Conservation (phyloP, 2,329 filamentous ascomycete genomes). For the Microthyrium microscopicum region DNA sequence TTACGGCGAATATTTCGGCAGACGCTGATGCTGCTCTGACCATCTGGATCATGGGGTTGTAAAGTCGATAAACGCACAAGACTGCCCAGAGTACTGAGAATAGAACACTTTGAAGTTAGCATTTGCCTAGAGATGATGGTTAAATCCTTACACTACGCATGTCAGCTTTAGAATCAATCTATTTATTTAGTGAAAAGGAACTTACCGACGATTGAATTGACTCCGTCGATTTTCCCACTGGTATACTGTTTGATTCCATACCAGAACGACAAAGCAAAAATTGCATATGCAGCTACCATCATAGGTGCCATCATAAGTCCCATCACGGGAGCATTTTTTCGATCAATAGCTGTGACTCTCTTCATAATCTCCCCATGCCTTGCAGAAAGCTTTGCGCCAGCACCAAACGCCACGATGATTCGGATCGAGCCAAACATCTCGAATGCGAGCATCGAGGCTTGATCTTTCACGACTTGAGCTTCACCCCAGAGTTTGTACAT, state of each 20-base stretch:
- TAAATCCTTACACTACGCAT: no score
- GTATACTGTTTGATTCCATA: constrained; percentile 21
- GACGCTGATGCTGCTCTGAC: constrained; percentile 20
- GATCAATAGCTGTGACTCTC: constrained; percentile 15
- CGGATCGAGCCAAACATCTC: constrained; percentile 23
- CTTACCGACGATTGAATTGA: constrained; percentile 15
- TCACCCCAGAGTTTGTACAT: constrained; percentile 18
- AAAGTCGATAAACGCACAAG: constrained; percentile 16
- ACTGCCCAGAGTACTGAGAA: constrained; percentile 23
- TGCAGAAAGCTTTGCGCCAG: constrained; percentile 17
- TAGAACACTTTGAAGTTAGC: constrained; percentile 15
- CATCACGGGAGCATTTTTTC: constrained; percentile 16
- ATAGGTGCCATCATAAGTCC: constrained; percentile 19
- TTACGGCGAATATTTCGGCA: constrained; percentile 19
- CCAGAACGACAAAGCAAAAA: constrained; percentile 23
- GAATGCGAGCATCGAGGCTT: constrained; percentile 20
- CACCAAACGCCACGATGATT: constrained; percentile 21
- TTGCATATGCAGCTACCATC: constrained; percentile 21
- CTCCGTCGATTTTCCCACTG: constrained; percentile 16
- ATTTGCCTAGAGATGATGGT: not conserved
- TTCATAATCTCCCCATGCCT: constrained; percentile 16
- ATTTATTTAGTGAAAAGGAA: not conserved
- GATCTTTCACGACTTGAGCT: constrained; percentile 16
- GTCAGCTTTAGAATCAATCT: not conserved
- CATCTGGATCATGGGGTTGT: constrained; percentile 17